Evolutionary conservation across 345 rosid genomes (phyloP).

Genomic region (Dimocarpus longan): DNA sequence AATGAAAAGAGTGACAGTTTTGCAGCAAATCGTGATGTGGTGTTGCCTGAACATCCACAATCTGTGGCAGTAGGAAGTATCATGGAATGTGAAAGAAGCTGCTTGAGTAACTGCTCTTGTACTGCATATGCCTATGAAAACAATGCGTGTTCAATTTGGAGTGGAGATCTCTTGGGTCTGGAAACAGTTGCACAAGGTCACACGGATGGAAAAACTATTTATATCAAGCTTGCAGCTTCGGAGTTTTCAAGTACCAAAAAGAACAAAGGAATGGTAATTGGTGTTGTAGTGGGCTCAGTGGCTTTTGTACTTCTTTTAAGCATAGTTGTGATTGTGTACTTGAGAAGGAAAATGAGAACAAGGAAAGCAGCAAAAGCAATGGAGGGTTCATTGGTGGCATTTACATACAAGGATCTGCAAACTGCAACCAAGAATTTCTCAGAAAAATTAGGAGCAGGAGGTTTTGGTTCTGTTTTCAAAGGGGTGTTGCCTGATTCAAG

Average conservation of each 20-base stretch:
- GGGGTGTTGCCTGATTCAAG: conserved; percentile 63
- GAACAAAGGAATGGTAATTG: conserved; percentile 37
- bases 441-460: conserved; percentile 78
- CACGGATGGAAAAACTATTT: background rate
- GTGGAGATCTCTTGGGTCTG: background rate
- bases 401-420: conserved; percentile 64
- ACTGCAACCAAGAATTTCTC: conserved; percentile 75
- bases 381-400: conserved; percentile 72
- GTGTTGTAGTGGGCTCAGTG: conserved; percentile 46
- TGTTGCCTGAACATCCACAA: background rate
- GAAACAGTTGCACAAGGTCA: background rate
- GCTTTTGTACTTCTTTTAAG: conserved; percentile 32
- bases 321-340: conserved; percentile 29
- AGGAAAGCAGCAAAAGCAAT: conserved; percentile 29
- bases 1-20: conserved; percentile 16
- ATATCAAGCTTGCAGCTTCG: conserved; percentile 20
- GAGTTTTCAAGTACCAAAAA: conserved; percentile 37
- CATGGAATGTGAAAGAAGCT: conserved; percentile 22
- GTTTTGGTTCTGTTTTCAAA: conserved; percentile 87
- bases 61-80: background rate
- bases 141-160: conserved; percentile 23
- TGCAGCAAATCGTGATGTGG: background rate
- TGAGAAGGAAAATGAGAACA: conserved; percentile 36
- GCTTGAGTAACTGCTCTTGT: conserved; percentile 38
- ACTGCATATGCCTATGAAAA: conserved; percentile 30